Percentiles rank a stretch among this genome's conserved stretches.
phyloP scores from a whole-genome alignment of 1,139 yeast species.

The Yamadazyma buinensis region DNA sequence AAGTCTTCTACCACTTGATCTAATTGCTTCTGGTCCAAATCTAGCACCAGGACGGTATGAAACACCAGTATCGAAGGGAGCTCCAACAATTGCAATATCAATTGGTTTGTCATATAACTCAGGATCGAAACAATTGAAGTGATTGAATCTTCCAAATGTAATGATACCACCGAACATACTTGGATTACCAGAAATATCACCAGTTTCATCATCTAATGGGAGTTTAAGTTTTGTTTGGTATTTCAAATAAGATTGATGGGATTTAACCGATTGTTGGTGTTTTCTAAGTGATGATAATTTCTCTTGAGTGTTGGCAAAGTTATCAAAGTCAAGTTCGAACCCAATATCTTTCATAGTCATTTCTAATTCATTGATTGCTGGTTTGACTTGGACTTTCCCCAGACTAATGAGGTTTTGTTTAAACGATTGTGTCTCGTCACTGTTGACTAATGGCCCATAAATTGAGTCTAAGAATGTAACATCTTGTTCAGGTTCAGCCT shows the following conservation, averaged over 20 bases:
- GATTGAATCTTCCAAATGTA: constrained; percentile 43
- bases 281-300: not conserved
- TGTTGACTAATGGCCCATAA: constrained; percentile 16
- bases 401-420: constrained; percentile 6
- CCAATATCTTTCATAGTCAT: not conserved
- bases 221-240: constrained; percentile 23
- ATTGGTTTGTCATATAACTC: constrained; percentile 14
- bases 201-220: constrained; percentile 36
- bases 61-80: constrained; percentile 30
- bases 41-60: constrained; percentile 30
- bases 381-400: not conserved
- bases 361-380: too few species aligned
- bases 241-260: constrained; percentile 15
- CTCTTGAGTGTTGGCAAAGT: not conserved
- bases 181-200: constrained; percentile 23
- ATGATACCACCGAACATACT: constrained; percentile 41
- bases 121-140: constrained; percentile 32
- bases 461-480: constrained; percentile 18
- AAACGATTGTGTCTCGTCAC: constrained; percentile 4
- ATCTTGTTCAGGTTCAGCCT: too few species aligned
- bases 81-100: constrained; percentile 29
- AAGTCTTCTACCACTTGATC: constrained; percentile 26
- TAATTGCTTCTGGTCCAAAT: constrained; percentile 26
- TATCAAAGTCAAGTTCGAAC: not conserved
- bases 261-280: constrained; percentile 7